Percentiles rank a stretch among this genome's conserved stretches.
Evolutionary conservation across 345 rosid species (phyloP).

Genomic region (Chamaenerion angustifolium): DNA sequence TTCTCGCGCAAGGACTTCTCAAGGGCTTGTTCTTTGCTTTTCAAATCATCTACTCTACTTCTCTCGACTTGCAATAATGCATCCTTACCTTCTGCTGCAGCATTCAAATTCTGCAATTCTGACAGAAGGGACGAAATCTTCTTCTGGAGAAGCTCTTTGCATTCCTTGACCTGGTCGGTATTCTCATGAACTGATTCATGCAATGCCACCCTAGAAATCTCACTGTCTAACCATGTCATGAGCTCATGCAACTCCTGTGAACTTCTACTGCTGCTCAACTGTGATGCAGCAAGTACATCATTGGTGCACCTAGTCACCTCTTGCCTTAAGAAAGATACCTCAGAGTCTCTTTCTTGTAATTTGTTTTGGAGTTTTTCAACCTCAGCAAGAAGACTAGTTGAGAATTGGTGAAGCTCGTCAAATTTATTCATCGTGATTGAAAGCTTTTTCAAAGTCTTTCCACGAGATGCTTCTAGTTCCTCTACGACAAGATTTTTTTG

Average conservation of each 20-base stretch:
- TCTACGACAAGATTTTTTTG: conserved; percentile 52
- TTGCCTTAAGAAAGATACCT: conserved; percentile 91
- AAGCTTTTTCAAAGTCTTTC: conserved; percentile 69
- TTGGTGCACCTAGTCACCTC: conserved; percentile 92
- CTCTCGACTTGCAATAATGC: conserved; percentile 51
- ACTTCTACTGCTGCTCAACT: conserved; percentile 34
- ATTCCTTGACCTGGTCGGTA: conserved; percentile 20
- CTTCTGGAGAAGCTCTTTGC: conserved; percentile 52
- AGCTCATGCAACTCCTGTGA: conserved; percentile 46
- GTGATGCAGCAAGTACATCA: conserved; percentile 71
- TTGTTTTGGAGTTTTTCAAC: conserved; percentile 82
- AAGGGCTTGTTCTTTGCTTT: conserved; percentile 43
- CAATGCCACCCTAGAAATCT: conserved; percentile 29
- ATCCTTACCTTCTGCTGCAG: conserved; percentile 43
- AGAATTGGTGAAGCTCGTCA: conserved; percentile 88
- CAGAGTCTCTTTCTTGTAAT: conserved; percentile 73
- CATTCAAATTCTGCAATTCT: conserved; percentile 41
- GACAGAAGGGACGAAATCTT: conserved; percentile 42
- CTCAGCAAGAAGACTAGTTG: conserved; percentile 68
- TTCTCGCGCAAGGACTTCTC: conserved; percentile 51
- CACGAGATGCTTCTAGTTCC: conserved; percentile 74
- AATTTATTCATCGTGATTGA: conserved; percentile 69
- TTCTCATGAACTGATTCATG: conserved; percentile 27
- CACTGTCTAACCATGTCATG: conserved; percentile 44
- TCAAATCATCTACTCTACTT: conserved; percentile 60